Conservation (phyloP, 495 filamentous ascomycete genomes). For the Penicillium cinerascens region DNA sequence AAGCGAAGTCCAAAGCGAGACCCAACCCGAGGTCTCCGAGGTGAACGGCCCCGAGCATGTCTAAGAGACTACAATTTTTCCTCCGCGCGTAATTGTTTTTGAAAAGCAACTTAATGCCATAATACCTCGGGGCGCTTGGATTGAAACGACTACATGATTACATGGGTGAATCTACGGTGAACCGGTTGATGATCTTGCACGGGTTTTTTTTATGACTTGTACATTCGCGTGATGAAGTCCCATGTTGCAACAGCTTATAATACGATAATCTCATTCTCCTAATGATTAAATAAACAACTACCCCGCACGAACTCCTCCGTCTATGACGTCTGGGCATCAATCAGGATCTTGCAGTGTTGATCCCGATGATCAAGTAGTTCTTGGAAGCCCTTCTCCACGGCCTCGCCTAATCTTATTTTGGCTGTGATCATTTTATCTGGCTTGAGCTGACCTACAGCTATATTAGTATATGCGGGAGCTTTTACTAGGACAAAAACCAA, state of each 20-base stretch:
- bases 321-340: constrained; percentile 15
- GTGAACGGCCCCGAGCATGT: constrained; percentile 2
- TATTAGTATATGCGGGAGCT: neutral
- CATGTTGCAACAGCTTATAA: neutral
- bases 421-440: constrained; percentile 58
- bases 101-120: neutral
- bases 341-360: constrained; percentile 43
- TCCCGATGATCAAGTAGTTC: constrained; percentile 53
- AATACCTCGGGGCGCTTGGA: neutral
- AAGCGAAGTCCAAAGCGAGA: neutral
- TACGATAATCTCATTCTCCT: constrained; percentile 3
- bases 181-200: neutral
- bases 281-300: neutral
- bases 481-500: neutral
- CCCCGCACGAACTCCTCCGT: neutral
- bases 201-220: neutral
- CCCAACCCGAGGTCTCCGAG: constrained; percentile 9
- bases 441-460: constrained; percentile 40
- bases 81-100: neutral
- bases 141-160: constrained; percentile 2
- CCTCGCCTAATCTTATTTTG: constrained; percentile 50
- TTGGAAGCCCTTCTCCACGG: constrained; percentile 56
- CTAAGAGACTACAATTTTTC: neutral
- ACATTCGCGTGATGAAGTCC: neutral
- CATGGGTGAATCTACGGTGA: constrained; percentile 1